phyloP scores from a whole-genome alignment of 1,139 yeast genomes.

The Magnusiomyces ingens region DNA sequence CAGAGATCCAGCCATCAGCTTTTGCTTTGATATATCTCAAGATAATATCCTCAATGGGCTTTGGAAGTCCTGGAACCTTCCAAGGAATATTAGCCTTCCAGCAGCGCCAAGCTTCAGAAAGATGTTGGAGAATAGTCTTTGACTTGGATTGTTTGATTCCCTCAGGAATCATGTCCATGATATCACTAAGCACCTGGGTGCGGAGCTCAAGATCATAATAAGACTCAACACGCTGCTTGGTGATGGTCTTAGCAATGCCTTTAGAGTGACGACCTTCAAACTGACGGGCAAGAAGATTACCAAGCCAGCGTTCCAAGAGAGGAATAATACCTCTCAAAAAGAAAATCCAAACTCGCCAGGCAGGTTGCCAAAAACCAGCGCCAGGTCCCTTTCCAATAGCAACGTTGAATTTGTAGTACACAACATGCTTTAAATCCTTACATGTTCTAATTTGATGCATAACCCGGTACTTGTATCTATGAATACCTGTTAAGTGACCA shows the following conservation, averaged over 20 bases:
- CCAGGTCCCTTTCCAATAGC: conserved; percentile 97
- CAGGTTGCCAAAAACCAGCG: conserved; percentile 98
- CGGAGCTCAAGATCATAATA: conserved; percentile 89
- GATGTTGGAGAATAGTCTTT: conserved; percentile 81
- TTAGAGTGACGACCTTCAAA: conserved; percentile 93
- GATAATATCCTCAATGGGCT: conserved; percentile 79
- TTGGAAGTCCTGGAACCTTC: conserved; percentile 96
- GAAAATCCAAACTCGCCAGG: conserved; percentile 95
- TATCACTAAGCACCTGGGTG: conserved; percentile 93
- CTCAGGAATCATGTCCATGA: conserved; percentile 94
- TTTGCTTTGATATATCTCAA: conserved; percentile 87
- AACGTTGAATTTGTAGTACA: conserved; percentile 72
- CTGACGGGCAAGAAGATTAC: conserved; percentile 83
- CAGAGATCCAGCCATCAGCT: conserved; percentile 95
- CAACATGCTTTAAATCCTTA: conserved; percentile 87
- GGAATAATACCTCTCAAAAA: conserved; percentile 94
- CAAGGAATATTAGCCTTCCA: conserved; percentile 99
- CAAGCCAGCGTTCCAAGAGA: conserved; percentile 87
- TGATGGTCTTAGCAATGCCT: conserved; percentile 87
- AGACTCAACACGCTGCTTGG: conserved; percentile 92
- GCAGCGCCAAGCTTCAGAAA: conserved; percentile 98
- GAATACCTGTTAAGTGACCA: conserved; percentile 94
- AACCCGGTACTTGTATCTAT: conserved; percentile 91
- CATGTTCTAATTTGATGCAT: conserved; percentile 98
- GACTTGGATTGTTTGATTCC: conserved; percentile 85